Conservation (phyloP, 1,139 yeast genomes). For the Sugiyamaella grinbergsii region DNA sequence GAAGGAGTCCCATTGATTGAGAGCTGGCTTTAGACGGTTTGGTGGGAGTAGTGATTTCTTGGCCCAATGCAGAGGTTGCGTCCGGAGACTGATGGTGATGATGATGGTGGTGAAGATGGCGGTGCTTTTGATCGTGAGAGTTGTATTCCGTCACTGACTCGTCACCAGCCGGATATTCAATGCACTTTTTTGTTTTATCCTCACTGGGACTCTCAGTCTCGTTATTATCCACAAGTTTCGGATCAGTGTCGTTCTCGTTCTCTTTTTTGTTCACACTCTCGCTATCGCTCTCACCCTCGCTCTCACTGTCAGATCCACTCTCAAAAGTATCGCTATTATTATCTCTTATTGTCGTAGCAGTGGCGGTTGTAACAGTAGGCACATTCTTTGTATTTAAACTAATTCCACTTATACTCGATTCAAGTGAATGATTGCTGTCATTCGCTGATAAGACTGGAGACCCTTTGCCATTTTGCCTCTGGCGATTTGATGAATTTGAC, state of each 20-base stretch:
- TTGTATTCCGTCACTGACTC: not conserved
- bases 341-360: slow-evolving; percentile 8
- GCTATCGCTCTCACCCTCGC: not conserved
- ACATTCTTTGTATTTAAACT: slow-evolving; percentile 15
- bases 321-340: not conserved
- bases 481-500: slow-evolving; percentile 1
- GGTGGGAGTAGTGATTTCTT: slow-evolving; percentile 1
- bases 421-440: slow-evolving; percentile 6
- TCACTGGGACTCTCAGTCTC: not conserved
- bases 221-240: not conserved
- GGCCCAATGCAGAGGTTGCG: not conserved
- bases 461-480: not conserved
- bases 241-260: not conserved
- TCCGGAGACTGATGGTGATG: not conserved
- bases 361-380: slow-evolving; percentile 12
- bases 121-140: not conserved
- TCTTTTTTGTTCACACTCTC: not conserved
- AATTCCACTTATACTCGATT: slow-evolving; percentile 25
- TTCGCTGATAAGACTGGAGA: not conserved
- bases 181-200: not conserved
- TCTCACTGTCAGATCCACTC: not conserved
- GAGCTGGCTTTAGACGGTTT: slow-evolving; percentile 1
- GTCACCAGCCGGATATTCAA: not conserved
- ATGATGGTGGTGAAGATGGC: not conserved
- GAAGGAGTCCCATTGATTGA: slow-evolving; percentile 38